A percentile compares a stretch with the other conserved stretches of the same genome.
Evolutionary conservation across 2,329 filamentous ascomycete genomes (phyloP).

Genomic region (Pleoardoris graminearum): DNA sequence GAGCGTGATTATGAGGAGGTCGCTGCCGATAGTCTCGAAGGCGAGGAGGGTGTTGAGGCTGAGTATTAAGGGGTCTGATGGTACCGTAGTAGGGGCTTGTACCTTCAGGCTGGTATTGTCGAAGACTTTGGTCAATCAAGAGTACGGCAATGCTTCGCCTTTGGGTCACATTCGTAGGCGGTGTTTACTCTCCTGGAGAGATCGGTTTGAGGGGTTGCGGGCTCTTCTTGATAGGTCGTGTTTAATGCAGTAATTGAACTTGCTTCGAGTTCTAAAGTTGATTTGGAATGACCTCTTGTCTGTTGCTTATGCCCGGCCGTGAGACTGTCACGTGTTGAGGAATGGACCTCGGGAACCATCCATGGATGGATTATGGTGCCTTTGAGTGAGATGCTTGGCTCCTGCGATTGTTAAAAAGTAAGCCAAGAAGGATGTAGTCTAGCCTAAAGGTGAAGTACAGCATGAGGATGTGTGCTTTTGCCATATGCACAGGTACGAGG

Average conservation of each 20-base stretch:
- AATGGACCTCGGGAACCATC: no score
- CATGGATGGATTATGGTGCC: no score
- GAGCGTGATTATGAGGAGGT: slow-evolving; percentile 99
- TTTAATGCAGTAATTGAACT: slow-evolving; percentile 7
- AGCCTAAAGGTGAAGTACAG: no score
- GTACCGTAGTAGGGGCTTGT: slow-evolving; percentile 15
- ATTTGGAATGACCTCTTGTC: no score
- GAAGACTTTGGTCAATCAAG: slow-evolving; percentile 16
- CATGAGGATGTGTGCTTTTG: no score
- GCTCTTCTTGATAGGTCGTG: slow-evolving; percentile 1
- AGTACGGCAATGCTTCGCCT: slow-evolving; percentile 8
- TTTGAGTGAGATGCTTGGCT: no score
- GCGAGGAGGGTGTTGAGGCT: slow-evolving; percentile 80
- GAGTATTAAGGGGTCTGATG: slow-evolving; percentile 71
- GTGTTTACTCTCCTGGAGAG: slow-evolving; percentile 17
- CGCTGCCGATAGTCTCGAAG: slow-evolving; percentile 88
- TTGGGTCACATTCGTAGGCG: slow-evolving; percentile 13
- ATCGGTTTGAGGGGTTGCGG: background rate
- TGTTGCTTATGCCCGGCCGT: no score
- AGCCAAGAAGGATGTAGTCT: no score
- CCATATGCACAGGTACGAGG: no score
- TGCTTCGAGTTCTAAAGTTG: background rate
- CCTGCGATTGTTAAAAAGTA: no score
- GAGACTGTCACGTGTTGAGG: no score
- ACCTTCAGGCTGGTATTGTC: slow-evolving; percentile 31